phyloP scores from a whole-genome alignment of 73 alveolate genomes.

The Durusdinium trenchii region DNA sequence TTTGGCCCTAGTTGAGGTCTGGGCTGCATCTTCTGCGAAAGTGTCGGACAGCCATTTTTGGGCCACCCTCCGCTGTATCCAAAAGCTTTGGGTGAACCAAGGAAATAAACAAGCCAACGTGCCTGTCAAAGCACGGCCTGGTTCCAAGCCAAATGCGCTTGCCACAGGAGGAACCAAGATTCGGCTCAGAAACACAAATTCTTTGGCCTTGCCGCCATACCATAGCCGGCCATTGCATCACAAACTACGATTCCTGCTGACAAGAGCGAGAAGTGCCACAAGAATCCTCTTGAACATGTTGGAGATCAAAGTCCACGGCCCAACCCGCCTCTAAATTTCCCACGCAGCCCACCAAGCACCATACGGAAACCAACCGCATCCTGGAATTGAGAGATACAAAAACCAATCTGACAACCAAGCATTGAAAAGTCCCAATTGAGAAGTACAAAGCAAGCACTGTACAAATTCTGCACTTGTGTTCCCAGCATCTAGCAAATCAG shows the following conservation, averaged over 20 bases:
- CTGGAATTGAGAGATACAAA: background rate
- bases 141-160: background rate
- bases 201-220: conserved; percentile 69
- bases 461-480: background rate
- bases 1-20: background rate
- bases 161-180: background rate
- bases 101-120: background rate
- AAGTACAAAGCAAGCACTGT: background rate
- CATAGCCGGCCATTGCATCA: conserved; percentile 66
- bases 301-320: background rate
- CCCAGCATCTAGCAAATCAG: background rate
- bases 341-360: conserved; percentile 63
- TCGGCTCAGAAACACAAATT: background rate
- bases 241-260: conserved; percentile 47
- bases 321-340: conserved; percentile 51
- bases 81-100: background rate
- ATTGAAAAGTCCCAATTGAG: background rate
- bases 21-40: conserved; percentile 52
- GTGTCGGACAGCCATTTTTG: conserved; percentile 52
- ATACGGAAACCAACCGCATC: conserved; percentile 24
- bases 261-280: background rate
- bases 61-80: conserved; percentile 56
- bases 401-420: background rate
- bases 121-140: conserved; percentile 77
- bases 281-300: background rate